Evolutionary conservation across 768 basidiomycete genomes (phyloP).

Genomic region (Cyathus striatus): DNA sequence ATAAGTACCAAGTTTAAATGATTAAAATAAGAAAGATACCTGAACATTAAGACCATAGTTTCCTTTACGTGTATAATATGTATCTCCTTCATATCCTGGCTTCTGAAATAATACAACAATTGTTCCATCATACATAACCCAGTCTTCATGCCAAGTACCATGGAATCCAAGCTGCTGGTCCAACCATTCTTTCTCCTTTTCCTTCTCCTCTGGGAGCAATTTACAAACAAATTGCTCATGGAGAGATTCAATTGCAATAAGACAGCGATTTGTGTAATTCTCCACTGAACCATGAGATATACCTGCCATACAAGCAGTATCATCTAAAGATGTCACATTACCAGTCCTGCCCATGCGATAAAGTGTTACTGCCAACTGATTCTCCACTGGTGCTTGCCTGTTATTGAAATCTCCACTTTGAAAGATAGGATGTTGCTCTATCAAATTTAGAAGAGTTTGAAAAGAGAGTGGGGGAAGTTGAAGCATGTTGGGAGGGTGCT

Average conservation of each 20-base stretch:
- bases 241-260: constrained; percentile 5
- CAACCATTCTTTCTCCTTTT: constrained; percentile 24
- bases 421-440: constrained; percentile 12
- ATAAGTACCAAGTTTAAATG: neutral
- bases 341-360: constrained; percentile 16
- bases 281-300: constrained; percentile 8
- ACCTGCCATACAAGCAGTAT: constrained; percentile 15
- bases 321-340: constrained; percentile 13
- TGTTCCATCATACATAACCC: constrained; percentile 25
- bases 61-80: constrained; percentile 23
- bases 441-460: constrained; percentile 7
- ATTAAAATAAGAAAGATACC: constrained; percentile 7
- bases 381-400: constrained; percentile 13
- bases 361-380: constrained; percentile 18
- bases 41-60: constrained; percentile 30
- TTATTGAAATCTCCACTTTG: constrained; percentile 12
- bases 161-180: constrained; percentile 20
- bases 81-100: constrained; percentile 21
- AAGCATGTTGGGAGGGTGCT: constrained; percentile 10
- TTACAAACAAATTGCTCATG: constrained; percentile 3
- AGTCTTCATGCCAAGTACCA: constrained; percentile 23
- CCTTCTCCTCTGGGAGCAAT: constrained; percentile 19
- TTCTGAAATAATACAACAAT: constrained; percentile 17
- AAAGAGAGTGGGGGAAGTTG: constrained; percentile 10
- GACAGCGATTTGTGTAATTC: constrained; percentile 5